A percentile compares a stretch with the other conserved stretches of the same genome.
Conservation (phyloP, 1,139 yeast species). For the Sugiyamaella pinicola region DNA sequence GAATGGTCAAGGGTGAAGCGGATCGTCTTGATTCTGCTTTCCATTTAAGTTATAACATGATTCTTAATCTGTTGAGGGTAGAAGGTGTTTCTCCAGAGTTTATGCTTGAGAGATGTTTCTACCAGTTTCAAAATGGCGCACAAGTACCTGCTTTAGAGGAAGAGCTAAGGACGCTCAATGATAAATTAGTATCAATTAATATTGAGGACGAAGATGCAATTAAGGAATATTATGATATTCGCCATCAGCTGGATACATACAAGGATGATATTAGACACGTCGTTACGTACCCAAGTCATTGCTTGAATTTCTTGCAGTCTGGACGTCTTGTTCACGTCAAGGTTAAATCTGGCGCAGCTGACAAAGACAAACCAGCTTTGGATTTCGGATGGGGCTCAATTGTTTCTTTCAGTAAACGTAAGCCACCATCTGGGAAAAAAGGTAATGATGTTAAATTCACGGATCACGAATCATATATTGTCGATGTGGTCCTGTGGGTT, state of each 20-base stretch:
- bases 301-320: conserved; percentile 78
- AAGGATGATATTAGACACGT: conserved; percentile 79
- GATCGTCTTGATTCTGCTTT: conserved; percentile 95
- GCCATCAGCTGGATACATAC: conserved; percentile 68
- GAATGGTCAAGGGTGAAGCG: conserved; percentile 99
- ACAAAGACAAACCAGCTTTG: conserved; percentile 32
- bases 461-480: conserved; percentile 87
- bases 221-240: conserved; percentile 79
- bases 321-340: conserved; percentile 81
- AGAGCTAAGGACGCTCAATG: conserved; percentile 56
- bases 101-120: conserved; percentile 92
- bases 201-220: conserved; percentile 76
- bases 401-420: conserved; percentile 71
- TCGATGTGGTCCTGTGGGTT: conserved; percentile 68
- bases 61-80: conserved; percentile 89
- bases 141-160: conserved; percentile 83
- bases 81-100: conserved; percentile 98
- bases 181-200: conserved; percentile 50
- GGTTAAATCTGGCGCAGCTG: conserved; percentile 40
- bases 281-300: conserved; percentile 89
- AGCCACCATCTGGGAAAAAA: conserved; percentile 22
- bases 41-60: conserved; percentile 96
- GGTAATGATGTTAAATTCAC: conserved; percentile 47
- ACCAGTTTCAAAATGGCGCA: conserved; percentile 90
- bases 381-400: conserved; percentile 98